Base-by-base conservation (phyloP, 257 asterid species). In the Gynochthodes officinalis region DNA sequence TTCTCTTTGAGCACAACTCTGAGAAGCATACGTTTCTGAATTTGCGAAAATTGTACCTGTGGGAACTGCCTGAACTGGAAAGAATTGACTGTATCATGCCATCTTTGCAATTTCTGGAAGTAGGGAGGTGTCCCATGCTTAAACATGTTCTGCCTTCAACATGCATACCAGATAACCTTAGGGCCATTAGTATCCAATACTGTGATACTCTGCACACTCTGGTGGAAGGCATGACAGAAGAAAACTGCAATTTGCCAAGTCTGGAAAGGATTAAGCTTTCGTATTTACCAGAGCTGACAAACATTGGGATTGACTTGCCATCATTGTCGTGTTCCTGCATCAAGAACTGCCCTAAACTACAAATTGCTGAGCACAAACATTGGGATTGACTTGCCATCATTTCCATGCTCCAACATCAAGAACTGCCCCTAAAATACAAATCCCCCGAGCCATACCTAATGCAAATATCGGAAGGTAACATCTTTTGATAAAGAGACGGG, bases 51-150 rank as follows among this genome's bases (percentile, higher is more conserved):
- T 35, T 76, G 59, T 71, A 33, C 25, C 63, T 76, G 72, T 76
- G 67, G 76, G 80, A 70, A 55, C 67, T 76, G 48, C 72, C 71
- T 6, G 33, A 63, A 70, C 65, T 76, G 52, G 35, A 9, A 44
- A 42, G 32, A 9, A 54, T 76, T 18, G 63, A 49, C 16, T 76
- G 76, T 40, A 2, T 14, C n/a, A 25, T 69, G 66, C 75, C 71
- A 76, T 61, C 66, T 69, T 25, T 69, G 58, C 50, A 28, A 30
- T 11, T 40, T 30, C 50, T 69, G 43, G 71, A 76, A 61, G 60
- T 61, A 37, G 75, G 70, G 59, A 46, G 69, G 55, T 76, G 74
- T 49, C 70, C 65, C 55, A 18, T 59, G 46, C 74, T 75, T 16
- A 53, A 44, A 68, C 43, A 48, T 25, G 23, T 60, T 48, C 49